phyloP scores from a whole-genome alignment of 306 rosid species.

The Gastrolobium bilobum region DNA sequence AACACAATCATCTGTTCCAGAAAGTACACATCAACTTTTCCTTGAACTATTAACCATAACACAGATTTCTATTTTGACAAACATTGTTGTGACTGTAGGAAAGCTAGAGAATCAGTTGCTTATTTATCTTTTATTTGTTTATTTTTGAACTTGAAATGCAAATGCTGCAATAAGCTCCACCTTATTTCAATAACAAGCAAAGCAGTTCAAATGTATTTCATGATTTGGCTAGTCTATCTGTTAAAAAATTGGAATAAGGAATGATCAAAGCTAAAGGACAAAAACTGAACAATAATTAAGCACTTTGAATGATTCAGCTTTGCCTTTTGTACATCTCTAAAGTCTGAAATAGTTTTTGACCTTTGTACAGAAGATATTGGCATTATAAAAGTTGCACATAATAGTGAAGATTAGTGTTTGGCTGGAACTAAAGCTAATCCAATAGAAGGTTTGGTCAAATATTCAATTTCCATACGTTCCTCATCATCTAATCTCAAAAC shows the following conservation, averaged over 20 bases:
- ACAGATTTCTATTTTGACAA: neutral
- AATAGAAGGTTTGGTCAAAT: neutral
- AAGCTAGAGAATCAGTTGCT: neutral
- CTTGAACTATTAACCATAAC: neutral
- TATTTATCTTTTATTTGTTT: neutral
- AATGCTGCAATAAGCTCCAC: neutral
- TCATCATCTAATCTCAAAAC: neutral
- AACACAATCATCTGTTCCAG: conserved; percentile 19
- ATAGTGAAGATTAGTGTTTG: neutral
- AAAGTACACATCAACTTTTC: neutral
- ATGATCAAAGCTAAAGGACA: conserved; percentile 10
- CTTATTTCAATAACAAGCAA: neutral
- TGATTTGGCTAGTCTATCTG: neutral
- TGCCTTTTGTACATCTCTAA: neutral
- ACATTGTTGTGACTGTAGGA: neutral
- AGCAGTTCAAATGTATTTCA: neutral
- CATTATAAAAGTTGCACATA: neutral
- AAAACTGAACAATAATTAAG: conserved; percentile 11
- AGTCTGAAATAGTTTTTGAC: neutral
- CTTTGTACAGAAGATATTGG: neutral
- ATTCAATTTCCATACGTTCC: neutral
- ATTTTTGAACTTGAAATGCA: conserved; percentile 10
- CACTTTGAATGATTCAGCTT: neutral
- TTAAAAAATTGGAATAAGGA: neutral
- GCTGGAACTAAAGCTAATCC: neutral